Conservation (phyloP, 352 stramenopile species). For the Lagenidium sp. region DNA sequence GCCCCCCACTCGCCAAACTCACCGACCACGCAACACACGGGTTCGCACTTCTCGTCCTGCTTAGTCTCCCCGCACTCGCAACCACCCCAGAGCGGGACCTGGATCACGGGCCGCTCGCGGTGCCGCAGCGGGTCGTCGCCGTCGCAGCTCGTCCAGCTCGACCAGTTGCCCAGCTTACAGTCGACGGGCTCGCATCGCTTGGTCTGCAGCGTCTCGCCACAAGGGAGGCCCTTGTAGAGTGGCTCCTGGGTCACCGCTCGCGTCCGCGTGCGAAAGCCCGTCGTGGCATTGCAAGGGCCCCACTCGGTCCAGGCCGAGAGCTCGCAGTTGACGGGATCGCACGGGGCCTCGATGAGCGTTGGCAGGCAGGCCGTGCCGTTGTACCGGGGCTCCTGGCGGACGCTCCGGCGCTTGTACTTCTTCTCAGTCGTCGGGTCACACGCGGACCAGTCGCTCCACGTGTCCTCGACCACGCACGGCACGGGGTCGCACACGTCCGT, state of each 20-base stretch:
- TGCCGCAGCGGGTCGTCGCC: slow-evolving; percentile 32
- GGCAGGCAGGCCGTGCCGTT: slow-evolving; percentile 1
- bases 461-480: slow-evolving; percentile 26
- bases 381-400: slow-evolving; percentile 3
- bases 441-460: slow-evolving; percentile 7
- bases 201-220: slow-evolving; percentile 21
- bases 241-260: slow-evolving; percentile 18
- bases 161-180: slow-evolving; percentile 33
- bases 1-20: slow-evolving; percentile 32
- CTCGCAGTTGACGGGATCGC: slow-evolving; percentile 41
- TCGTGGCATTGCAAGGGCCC: slow-evolving; percentile 24
- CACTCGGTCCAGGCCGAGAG: slow-evolving; percentile 32
- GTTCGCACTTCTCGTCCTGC: slow-evolving; percentile 26
- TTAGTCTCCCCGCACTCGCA: slow-evolving; percentile 18
- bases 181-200: slow-evolving; percentile 34
- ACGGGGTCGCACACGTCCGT: slow-evolving; percentile 26
- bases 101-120: slow-evolving; percentile 23
- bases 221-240: slow-evolving; percentile 33
- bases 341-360: slow-evolving; percentile 18
- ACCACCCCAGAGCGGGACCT: slow-evolving; percentile 19
- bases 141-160: slow-evolving; percentile 38
- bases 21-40: slow-evolving; percentile 28
- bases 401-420: slow-evolving; percentile 1
- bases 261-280: slow-evolving; percentile 24
- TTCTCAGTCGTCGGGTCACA: slow-evolving; percentile 9